phyloP scores from a whole-genome alignment of 495 filamentous ascomycete species.

The Xylaria castorea region DNA sequence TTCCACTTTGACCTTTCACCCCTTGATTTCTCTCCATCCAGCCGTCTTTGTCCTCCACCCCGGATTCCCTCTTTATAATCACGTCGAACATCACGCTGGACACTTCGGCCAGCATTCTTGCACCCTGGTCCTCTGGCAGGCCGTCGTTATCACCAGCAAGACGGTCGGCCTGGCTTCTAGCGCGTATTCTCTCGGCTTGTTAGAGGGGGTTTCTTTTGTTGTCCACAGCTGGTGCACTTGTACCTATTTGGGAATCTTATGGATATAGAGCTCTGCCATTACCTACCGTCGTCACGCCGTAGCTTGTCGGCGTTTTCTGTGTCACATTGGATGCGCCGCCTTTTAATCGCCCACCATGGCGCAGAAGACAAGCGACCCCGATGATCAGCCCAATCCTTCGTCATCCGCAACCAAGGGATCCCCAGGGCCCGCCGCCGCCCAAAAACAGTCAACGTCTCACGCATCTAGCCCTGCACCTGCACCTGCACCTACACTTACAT shows the following conservation, averaged over 20 bases:
- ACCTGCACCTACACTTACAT: constrained; percentile 29
- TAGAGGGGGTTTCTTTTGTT: constrained; percentile 35
- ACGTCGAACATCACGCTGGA: neutral
- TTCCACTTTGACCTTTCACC: constrained; percentile 25
- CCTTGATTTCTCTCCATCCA: neutral
- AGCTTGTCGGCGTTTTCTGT: constrained; percentile 43
- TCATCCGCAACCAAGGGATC: constrained; percentile 42
- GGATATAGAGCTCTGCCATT: constrained; percentile 35
- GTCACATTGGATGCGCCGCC: constrained; percentile 44
- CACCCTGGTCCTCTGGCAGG: constrained; percentile 7
- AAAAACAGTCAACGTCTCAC: constrained; percentile 39
- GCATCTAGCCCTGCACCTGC: constrained; percentile 34
- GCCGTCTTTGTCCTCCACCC: constrained; percentile 12
- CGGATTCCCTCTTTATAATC: constrained; percentile 3
- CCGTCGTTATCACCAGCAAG: constrained; percentile 26
- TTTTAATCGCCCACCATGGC: constrained; percentile 45
- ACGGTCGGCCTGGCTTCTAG: constrained; percentile 38
- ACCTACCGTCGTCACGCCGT: constrained; percentile 36
- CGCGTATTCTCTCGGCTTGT: constrained; percentile 36
- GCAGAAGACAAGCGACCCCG: constrained; percentile 43
- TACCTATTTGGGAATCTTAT: constrained; percentile 34
- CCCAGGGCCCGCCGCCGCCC: constrained; percentile 36
- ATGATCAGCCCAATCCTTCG: constrained; percentile 45
- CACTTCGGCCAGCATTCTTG: constrained; percentile 3
- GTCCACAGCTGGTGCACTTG: constrained; percentile 37